Percentiles rank a stretch among this genome's conserved stretches.
These are phyloP conservation scores for Aspergillus tubingensis DNA, from an alignment of 2,329 filamentous ascomycete genomes.

Conservation along the genomic window DNA sequence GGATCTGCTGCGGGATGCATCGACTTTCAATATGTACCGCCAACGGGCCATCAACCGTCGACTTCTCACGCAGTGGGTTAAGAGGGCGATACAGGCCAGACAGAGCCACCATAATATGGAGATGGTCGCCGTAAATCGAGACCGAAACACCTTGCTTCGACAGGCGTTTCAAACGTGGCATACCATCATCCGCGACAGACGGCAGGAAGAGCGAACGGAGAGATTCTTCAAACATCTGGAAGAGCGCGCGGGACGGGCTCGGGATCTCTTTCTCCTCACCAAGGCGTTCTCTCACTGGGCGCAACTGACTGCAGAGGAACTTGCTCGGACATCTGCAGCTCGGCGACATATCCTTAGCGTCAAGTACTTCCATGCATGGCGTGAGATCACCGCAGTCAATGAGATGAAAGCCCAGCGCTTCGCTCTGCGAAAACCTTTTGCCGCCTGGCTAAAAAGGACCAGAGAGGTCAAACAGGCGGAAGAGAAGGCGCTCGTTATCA, in stretches of 20 bases:
- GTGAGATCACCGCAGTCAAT: constrained; percentile 64
- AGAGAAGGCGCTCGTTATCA: constrained; percentile 32
- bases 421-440: constrained; percentile 56
- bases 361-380: constrained; percentile 70
- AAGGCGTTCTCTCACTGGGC: constrained; percentile 72
- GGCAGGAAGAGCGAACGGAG: constrained; percentile 50
- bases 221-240: constrained; percentile 59
- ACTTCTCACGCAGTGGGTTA: constrained; percentile 52
- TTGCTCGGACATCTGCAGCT: constrained; percentile 67
- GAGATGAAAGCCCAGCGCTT: constrained; percentile 56
- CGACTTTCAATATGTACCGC: constrained; percentile 49
- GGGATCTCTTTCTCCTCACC: constrained; percentile 65
- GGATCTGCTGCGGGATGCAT: constrained; percentile 54
- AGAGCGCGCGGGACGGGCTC: constrained; percentile 62
- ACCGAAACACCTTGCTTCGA: constrained; percentile 54
- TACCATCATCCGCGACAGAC: constrained; percentile 41
- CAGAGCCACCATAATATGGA: constrained; percentile 43
- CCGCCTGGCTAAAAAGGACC: constrained; percentile 52
- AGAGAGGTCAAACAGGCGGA: constrained; percentile 39
- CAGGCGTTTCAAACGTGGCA: constrained; percentile 57
- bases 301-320: constrained; percentile 63
- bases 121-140: constrained; percentile 50
- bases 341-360: constrained; percentile 70
- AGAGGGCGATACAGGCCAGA: constrained; percentile 42
- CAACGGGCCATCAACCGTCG: constrained; percentile 41